Evolutionary conservation across 1,139 yeast species (phyloP).

Genomic region (Suhomyces panamericanus): DNA sequence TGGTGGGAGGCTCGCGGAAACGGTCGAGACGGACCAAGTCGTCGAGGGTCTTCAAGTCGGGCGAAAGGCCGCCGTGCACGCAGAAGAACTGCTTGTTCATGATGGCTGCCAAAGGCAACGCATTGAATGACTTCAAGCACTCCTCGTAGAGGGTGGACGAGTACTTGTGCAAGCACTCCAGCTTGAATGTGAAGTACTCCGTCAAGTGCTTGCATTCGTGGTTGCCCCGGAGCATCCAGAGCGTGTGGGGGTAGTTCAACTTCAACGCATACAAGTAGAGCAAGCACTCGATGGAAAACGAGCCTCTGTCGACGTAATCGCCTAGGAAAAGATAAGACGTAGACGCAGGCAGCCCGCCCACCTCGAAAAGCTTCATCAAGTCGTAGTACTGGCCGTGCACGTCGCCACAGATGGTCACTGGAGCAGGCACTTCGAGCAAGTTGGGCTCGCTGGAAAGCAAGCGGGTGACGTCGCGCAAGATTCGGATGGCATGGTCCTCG

Average conservation of each 20-base stretch:
- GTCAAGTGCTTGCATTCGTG: slow-evolving; percentile 96
- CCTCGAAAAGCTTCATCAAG: slow-evolving; percentile 86
- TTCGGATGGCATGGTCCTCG: slow-evolving; percentile 69
- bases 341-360: slow-evolving; percentile 82
- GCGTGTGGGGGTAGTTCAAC: slow-evolving; percentile 70
- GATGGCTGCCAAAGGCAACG: slow-evolving; percentile 88
- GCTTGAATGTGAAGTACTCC: slow-evolving; percentile 88
- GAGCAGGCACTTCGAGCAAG: slow-evolving; percentile 79
- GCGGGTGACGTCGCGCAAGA: slow-evolving; percentile 60
- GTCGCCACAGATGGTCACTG: slow-evolving; percentile 96
- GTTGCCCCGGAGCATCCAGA: slow-evolving; percentile 88
- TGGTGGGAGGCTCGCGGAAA: slow-evolving; percentile 90
- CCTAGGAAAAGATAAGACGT: slow-evolving; percentile 87
- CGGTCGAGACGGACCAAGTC: slow-evolving; percentile 74
- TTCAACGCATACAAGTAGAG: slow-evolving; percentile 79
- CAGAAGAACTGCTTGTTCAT: slow-evolving; percentile 95
- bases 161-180: slow-evolving; percentile 89
- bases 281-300: slow-evolving; percentile 86
- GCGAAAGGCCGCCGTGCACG: slow-evolving; percentile 97
- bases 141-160: slow-evolving; percentile 66
- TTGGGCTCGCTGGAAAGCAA: slow-evolving; percentile 73
- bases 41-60: slow-evolving; percentile 69
- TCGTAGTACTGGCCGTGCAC: slow-evolving; percentile 95
- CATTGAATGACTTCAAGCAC: slow-evolving; percentile 77
- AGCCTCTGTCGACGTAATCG: slow-evolving; percentile 95